Conservation (phyloP, 306 rosid species). For the Datisca glomerata region DNA sequence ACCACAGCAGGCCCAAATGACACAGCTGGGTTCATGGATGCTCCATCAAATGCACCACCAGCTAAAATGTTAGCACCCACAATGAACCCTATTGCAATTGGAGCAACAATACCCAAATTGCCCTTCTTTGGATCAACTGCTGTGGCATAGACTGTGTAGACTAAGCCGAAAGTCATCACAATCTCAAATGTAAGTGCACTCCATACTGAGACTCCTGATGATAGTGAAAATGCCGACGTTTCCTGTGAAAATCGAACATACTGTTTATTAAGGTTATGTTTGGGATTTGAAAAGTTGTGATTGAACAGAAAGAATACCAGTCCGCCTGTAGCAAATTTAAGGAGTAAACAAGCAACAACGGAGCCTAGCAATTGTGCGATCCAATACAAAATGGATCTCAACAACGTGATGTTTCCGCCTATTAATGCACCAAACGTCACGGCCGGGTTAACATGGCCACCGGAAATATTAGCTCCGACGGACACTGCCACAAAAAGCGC, state of each 20-base stretch:
- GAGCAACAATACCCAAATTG: slow-evolving; percentile 46
- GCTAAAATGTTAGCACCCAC: slow-evolving; percentile 82
- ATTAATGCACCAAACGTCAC: slow-evolving; percentile 74
- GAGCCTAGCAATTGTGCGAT: slow-evolving; percentile 77
- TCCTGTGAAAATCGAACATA: too few species aligned
- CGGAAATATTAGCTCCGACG: slow-evolving; percentile 69
- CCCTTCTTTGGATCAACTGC: slow-evolving; percentile 71
- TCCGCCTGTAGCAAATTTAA: slow-evolving; percentile 69
- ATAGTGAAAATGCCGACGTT: slow-evolving; percentile 43
- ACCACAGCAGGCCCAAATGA: slow-evolving; percentile 70
- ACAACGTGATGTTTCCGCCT: slow-evolving; percentile 63
- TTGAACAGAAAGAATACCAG: slow-evolving; percentile 26
- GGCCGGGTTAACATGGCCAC: slow-evolving; percentile 86
- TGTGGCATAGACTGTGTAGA: slow-evolving; percentile 75
- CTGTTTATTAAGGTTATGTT: neutral
- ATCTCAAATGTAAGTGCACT: slow-evolving; percentile 62
- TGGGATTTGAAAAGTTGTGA: neutral
- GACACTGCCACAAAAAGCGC: slow-evolving; percentile 71
- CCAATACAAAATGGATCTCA: slow-evolving; percentile 59
- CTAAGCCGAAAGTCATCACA: slow-evolving; percentile 75
- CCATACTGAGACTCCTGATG: slow-evolving; percentile 41
- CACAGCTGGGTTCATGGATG: too few species aligned
- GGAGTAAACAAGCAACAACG: slow-evolving; percentile 63
- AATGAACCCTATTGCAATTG: slow-evolving; percentile 66
- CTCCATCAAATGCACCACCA: slow-evolving; percentile 85